phyloP scores from a whole-genome alignment of 225 moss, liverwort and hornwort species.

The Lunularia cruciata region DNA sequence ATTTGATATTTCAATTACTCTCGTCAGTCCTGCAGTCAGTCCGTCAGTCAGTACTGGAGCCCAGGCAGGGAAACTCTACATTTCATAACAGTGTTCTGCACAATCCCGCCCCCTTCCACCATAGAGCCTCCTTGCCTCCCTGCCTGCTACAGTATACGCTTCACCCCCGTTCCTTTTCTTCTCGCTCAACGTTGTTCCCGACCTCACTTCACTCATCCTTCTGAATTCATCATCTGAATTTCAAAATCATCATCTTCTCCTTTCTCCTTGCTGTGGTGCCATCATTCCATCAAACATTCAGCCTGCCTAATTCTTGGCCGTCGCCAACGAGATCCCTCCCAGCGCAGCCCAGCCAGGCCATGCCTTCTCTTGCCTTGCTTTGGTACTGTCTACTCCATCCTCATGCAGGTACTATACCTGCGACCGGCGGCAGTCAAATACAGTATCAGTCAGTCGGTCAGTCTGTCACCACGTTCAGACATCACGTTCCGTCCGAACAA shows the following conservation, averaged over 20 bases:
- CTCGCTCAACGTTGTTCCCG: neutral
- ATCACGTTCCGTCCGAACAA: no score
- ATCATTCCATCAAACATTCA: neutral
- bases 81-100: slow-evolving; percentile 4
- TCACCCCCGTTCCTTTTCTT: neutral
- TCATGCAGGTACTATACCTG: no score
- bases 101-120: neutral
- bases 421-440: no score
- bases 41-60: neutral
- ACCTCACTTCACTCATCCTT: neutral
- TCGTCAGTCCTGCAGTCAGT: no score
- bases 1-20: neutral
- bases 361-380: neutral
- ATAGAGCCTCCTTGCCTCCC: no score
- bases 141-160: no score
- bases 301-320: no score
- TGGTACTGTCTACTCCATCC: no score
- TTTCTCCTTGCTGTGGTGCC: no score
- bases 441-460: no score
- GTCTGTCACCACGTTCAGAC: no score
- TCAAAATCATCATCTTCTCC: neutral
- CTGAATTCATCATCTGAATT: neutral
- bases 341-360: neutral
- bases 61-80: neutral
- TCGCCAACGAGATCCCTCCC: neutral